Evolutionary conservation across 352 stramenopile species (phyloP), one percentile per base, ranked within the genome.

Genomic region (Phytophthora cajani): DNA sequence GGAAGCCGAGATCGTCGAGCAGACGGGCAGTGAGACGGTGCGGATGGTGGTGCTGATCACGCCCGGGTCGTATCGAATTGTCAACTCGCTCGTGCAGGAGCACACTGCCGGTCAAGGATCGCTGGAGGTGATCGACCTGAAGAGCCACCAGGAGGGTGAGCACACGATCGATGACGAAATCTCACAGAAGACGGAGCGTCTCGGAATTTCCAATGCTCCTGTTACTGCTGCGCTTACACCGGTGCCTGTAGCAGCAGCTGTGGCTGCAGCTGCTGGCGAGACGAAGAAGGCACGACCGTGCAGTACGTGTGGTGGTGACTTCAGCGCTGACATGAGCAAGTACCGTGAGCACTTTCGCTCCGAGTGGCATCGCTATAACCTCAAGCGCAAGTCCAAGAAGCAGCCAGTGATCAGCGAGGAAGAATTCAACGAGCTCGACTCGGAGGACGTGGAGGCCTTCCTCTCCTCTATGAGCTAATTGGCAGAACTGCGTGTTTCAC

Each of bases 341-440:
- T 98, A 98, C 71, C 87, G 96, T 38, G 83, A 96, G 46, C 97
- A 99, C 74, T 99, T 99, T 77, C 91, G 93, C 30, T 97, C 88
- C 44, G 95, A 99, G 67, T 99, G 96, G 95, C 96, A 99, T 74
- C 88, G 94, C 40, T 99, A 98, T 84, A 99, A 99, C 79, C 89
- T 99, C 44, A 99, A 98, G 71, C 77, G 98, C 38, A 99, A 99
- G 74, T 79, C 97, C 51, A 97, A 95, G 63, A 95, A 93, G 61
- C 73, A 84, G 58, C 56, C 81, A 5, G 64, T 92, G 21, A 87
- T 99, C 60, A 85, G 75, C 54, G 80, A 93, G 70, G 79, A 73
- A 21, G 77, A 84, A 11, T 96, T 94, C 61, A 65, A 80, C 7
- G 58, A 72, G 12, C 72, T 94, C 16, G 77, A 87, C 51, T 25